Evolutionary conservation across 2,329 filamentous ascomycete genomes (phyloP).

Genomic region (Pseudogymnoascus destructans): DNA sequence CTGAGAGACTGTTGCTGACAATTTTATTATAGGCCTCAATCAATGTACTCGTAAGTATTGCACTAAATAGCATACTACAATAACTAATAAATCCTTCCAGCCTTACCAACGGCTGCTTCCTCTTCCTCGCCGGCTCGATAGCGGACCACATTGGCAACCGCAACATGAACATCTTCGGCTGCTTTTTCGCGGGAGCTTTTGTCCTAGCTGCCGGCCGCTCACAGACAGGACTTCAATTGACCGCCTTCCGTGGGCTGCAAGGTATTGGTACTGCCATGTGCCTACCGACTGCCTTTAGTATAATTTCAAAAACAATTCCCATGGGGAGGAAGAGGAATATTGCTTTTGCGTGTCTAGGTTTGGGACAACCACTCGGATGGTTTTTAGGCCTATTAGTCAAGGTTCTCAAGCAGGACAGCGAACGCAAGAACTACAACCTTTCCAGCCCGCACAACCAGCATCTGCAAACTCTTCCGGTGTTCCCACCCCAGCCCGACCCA

Average conservation of each 20-base stretch:
- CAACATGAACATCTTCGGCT: constrained; percentile 4
- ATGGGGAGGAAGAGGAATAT: not conserved
- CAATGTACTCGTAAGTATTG: not conserved
- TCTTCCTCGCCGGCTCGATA: constrained; percentile 3
- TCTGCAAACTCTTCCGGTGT: not conserved
- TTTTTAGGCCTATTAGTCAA: not conserved
- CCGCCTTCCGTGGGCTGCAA: not conserved
- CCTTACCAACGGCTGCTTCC: constrained; percentile 4
- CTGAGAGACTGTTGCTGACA: not conserved
- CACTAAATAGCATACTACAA: not conserved
- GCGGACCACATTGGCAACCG: constrained; percentile 7
- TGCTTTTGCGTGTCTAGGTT: not conserved
- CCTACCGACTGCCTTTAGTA: not conserved
- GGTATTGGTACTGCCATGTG: not conserved
- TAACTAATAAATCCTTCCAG: not conserved
- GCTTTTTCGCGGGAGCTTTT: not conserved
- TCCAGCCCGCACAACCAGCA: not conserved
- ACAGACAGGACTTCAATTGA: not conserved
- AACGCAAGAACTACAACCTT: not conserved
- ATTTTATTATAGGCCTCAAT: not conserved
- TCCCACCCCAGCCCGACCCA: not conserved
- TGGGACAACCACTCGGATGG: constrained; percentile 4
- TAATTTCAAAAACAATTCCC: not conserved
- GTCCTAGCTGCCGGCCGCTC: not conserved
- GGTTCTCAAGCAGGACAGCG: not conserved